Base-by-base conservation (phyloP, 2,329 filamentous ascomycete species). In the Fusarium devonianum region DNA sequence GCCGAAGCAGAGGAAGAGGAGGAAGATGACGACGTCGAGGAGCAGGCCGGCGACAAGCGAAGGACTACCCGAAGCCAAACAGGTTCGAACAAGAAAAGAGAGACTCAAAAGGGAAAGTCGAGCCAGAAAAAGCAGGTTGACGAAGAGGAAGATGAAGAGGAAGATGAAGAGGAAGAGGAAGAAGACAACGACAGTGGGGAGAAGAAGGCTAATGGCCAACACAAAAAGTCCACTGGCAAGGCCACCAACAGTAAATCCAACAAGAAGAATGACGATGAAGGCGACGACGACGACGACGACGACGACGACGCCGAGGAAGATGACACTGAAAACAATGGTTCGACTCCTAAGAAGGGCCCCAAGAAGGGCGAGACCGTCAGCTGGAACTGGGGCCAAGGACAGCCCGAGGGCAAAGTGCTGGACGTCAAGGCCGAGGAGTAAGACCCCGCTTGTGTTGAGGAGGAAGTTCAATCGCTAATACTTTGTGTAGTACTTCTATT, bases 371-470 rank as follows among this genome's bases (percentile, higher is more conserved):
- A 77, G 7, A 78, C 68, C 0, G 75, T 77, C 7, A 76, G 73
- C 56, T 78, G 75, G 75, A 75, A 75, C 18, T 78, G 75, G 75
- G 75, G 75, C 10, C 64, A 64, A 13, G 74, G 74, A 7, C 68
- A 76, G 14, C 73, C 75, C 2, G 49, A 75, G 49, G 75, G 75
- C 2, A 75, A 74, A 11, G 75, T 78, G 1, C 56, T 77, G 3
- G 73, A 77, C 11, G 75, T 77, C 32, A 76, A 76, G 49, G 66
- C 60, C 0, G 71, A 74, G 18, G 69, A 73, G 74, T 77, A 49
- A 64, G 72, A 2, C 1, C 7, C 2, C 5, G 3, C 0, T 45
- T 2, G 4, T 10, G 4, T 2, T 7, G 3, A 5, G 0, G 12
- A 19, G 18, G 13, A 7, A 17, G 26, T 17, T 9, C 16, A n/a